A percentile compares a stretch with the other conserved stretches of the same genome.
phyloP scores from a whole-genome alignment of 1,139 yeast species.

The Sugiyamaella sp. region DNA sequence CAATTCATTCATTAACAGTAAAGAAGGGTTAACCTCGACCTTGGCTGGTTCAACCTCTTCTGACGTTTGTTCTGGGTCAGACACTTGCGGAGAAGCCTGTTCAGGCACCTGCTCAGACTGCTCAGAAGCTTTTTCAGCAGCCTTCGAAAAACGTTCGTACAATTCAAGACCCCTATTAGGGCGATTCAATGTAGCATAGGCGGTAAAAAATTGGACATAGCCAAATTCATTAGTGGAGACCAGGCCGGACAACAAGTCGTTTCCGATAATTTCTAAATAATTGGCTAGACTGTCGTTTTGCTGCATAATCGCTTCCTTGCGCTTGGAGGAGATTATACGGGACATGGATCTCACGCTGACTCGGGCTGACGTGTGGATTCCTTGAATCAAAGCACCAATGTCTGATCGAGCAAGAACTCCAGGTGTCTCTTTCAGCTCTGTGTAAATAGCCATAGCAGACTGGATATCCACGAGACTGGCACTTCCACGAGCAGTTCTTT shows the following conservation, averaged over 20 bases:
- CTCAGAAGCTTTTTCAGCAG: slow-evolving; percentile 31
- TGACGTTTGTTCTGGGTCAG: too few species aligned
- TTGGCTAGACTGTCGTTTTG: slow-evolving; percentile 43
- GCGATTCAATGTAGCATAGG: slow-evolving; percentile 57
- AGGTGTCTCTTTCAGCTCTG: slow-evolving; percentile 29
- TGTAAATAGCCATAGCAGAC: slow-evolving; percentile 35
- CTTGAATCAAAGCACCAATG: slow-evolving; percentile 35
- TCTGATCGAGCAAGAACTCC: slow-evolving; percentile 31
- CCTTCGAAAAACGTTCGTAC: slow-evolving; percentile 44
- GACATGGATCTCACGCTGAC: slow-evolving; percentile 26
- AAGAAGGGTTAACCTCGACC: too few species aligned
- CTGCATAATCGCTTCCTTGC: slow-evolving; percentile 24
- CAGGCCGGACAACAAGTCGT: slow-evolving; percentile 51
- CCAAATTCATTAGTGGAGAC: slow-evolving; percentile 54
- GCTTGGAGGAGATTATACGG: slow-evolving; percentile 28
- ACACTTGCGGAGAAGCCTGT: too few species aligned
- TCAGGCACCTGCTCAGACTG: too few species aligned
- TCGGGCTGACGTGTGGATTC: slow-evolving; percentile 35
- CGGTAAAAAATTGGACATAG: slow-evolving; percentile 58
- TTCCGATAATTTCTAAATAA: slow-evolving; percentile 31
- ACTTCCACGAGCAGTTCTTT: slow-evolving; percentile 28
- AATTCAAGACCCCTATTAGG: slow-evolving; percentile 56
- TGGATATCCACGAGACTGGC: slow-evolving; percentile 31
- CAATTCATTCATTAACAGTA: too few species aligned
- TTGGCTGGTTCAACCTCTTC: slow-evolving; percentile 7